Evolutionary conservation across 169 alveolate genomes (phyloP).

Genomic region (Plasmodium cynomolgi): DNA sequence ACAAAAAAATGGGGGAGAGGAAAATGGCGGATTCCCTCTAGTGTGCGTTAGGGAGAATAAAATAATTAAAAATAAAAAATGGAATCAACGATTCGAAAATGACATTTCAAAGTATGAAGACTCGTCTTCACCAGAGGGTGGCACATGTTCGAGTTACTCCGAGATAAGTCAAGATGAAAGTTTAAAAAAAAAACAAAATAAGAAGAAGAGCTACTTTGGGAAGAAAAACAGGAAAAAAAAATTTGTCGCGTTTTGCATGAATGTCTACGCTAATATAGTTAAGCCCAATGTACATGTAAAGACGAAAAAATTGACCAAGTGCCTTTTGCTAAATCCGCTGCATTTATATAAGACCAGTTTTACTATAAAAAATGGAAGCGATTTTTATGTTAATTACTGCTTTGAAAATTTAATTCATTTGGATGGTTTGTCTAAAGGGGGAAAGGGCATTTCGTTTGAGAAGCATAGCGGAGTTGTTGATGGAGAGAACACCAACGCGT

Average conservation of each 20-base stretch:
- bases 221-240: conserved; percentile 52
- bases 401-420: conserved; percentile 26
- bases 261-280: conserved; percentile 65
- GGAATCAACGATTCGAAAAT: conserved; percentile 20
- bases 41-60: conserved; percentile 49
- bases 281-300: conserved; percentile 53
- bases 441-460: background rate
- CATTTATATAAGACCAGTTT: conserved; percentile 33
- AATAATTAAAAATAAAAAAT: conserved; percentile 27
- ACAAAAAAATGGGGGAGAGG: conserved; percentile 12
- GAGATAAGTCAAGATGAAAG: conserved; percentile 34
- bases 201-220: conserved; percentile 21
- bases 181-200: conserved; percentile 45
- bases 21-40: conserved; percentile 26
- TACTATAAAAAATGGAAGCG: conserved; percentile 44
- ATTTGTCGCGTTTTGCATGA: conserved; percentile 9
- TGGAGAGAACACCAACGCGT: background rate
- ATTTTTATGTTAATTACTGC: conserved; percentile 48
- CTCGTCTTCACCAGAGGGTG: conserved; percentile 31
- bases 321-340: conserved; percentile 38
- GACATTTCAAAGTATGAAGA: conserved; percentile 37
- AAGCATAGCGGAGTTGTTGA: background rate
- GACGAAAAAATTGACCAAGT: conserved; percentile 8
- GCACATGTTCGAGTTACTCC: conserved; percentile 38
- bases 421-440: background rate